Evolutionary conservation across 768 basidiomycete genomes (phyloP).

Genomic region (Phlebiopsis gigantea): DNA sequence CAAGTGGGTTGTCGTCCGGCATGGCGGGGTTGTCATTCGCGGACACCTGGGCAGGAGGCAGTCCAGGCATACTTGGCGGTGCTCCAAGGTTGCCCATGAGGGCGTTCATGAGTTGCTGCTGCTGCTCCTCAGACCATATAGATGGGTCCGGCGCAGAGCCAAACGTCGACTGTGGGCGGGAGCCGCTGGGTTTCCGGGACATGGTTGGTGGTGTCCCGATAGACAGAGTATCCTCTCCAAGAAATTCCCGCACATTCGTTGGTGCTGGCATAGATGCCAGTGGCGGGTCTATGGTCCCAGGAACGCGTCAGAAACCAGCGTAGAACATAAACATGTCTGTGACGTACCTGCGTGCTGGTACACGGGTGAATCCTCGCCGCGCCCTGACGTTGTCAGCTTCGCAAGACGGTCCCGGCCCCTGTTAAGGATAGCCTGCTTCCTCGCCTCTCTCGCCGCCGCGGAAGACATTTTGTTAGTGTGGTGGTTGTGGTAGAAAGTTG

Average conservation of each 20-base stretch:
- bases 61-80: constrained; percentile 9
- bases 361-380: constrained; percentile 60
- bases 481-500: constrained; percentile 5
- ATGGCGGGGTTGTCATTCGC: background rate
- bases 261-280: constrained; percentile 29
- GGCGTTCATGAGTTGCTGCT: constrained; percentile 62
- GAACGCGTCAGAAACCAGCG: background rate
- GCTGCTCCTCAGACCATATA: constrained; percentile 65
- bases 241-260: constrained; percentile 28
- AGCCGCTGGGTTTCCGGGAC: constrained; percentile 22
- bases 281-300: constrained; percentile 31
- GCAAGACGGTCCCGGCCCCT: constrained; percentile 71
- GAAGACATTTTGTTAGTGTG: constrained; percentile 20
- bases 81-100: constrained; percentile 36
- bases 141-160: constrained; percentile 40
- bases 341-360: constrained; percentile 48
- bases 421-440: constrained; percentile 69
- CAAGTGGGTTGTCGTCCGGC: constrained; percentile 26
- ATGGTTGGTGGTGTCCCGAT: constrained; percentile 17
- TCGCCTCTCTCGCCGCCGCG: constrained; percentile 70
- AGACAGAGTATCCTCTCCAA: constrained; percentile 34
- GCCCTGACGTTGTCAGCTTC: constrained; percentile 70
- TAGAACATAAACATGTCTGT: background rate
- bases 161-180: constrained; percentile 23
- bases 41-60: constrained; percentile 4